Conservation (phyloP, 108 stramenopile species). For the Cyclotella atomus region DNA sequence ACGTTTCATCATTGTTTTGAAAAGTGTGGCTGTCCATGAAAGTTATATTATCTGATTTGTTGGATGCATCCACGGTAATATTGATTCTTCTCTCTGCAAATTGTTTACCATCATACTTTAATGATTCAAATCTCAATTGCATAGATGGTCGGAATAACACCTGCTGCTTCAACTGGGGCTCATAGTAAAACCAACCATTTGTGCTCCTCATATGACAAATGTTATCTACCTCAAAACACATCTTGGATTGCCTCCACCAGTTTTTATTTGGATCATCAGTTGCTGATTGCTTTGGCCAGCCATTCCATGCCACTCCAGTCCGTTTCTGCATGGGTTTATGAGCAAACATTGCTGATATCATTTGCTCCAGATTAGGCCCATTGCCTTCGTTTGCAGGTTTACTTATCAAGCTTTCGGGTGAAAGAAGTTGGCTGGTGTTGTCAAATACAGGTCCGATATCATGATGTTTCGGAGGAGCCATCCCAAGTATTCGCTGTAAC, state of each 20-base stretch:
- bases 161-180: background rate
- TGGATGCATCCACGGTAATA: conserved; percentile 27
- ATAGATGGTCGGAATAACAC: background rate
- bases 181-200: conserved; percentile 44
- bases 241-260: conserved; percentile 21
- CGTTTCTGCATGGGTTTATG: conserved; percentile 2
- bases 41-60: background rate
- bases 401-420: background rate
- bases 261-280: background rate
- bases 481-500: background rate
- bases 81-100: background rate
- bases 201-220: conserved; percentile 25
- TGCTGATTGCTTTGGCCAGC: background rate
- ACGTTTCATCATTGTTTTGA: background rate
- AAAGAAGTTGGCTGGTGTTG: background rate
- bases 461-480: background rate
- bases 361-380: background rate
- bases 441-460: background rate
- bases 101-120: conserved; percentile 5
- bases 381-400: background rate
- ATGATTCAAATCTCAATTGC: background rate
- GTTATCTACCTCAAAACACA: conserved; percentile 15
- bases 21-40: background rate
- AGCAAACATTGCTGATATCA: background rate
- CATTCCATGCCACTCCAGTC: background rate